Evolutionary conservation across 2,329 filamentous ascomycete species (phyloP).

Genomic region (Botrytis elliptica): DNA sequence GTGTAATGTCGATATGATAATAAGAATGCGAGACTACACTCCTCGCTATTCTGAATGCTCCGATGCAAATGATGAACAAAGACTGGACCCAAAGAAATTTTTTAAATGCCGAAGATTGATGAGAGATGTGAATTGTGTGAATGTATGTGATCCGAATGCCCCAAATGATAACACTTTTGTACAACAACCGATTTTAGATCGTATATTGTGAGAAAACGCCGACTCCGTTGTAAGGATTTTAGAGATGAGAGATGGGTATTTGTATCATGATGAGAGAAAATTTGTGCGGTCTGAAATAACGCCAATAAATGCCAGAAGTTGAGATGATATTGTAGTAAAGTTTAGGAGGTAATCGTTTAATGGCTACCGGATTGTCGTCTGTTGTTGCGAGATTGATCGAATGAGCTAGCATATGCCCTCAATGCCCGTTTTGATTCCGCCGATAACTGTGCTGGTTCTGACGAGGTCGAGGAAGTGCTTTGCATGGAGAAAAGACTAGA

Average conservation of each 20-base stretch:
- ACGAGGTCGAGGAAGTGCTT: conserved; percentile 55
- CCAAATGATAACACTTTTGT: conserved; percentile 35
- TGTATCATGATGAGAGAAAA: conserved; percentile 32
- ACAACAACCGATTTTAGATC: conserved; percentile 32
- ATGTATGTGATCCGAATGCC: conserved; percentile 10
- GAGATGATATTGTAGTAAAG: conserved; percentile 22
- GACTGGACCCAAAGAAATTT: conserved; percentile 18
- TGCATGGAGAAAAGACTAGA: conserved; percentile 79
- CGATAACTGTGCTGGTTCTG: conserved; percentile 61
- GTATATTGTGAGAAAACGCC: conserved; percentile 32
- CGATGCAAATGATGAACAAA: conserved; percentile 12
- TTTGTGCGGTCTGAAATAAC: conserved; percentile 27
- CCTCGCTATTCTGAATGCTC: conserved; percentile 22
- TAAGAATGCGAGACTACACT: neutral
- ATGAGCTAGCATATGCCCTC: conserved; percentile 81
- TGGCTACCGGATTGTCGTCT: conserved; percentile 37
- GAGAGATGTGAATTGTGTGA: conserved; percentile 9
- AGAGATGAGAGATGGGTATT: conserved; percentile 33
- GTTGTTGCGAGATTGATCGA: conserved; percentile 62
- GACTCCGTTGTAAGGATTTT: conserved; percentile 29
- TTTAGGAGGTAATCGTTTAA: conserved; percentile 23
- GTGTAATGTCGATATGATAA: conserved; percentile 5
- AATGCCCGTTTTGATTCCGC: conserved; percentile 77
- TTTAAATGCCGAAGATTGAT: conserved; percentile 17
- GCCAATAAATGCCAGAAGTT: conserved; percentile 31